Evolutionary conservation across 352 stramenopile species (phyloP), one percentile per base, ranked within the genome.

Genomic region (Aphanomyces euteiches): DNA sequence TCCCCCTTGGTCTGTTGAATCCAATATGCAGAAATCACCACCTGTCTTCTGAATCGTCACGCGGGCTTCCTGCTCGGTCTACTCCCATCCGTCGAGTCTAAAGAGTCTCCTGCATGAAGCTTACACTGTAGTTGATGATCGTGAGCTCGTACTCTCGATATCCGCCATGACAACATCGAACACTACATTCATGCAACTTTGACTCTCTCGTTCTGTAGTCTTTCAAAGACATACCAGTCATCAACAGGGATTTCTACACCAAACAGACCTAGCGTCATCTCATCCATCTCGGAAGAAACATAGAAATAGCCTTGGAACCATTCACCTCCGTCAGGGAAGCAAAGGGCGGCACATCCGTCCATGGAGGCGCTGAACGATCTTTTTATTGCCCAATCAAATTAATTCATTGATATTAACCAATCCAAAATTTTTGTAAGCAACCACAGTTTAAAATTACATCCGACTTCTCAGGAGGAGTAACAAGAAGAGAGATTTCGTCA

Each of bases 231-330:
- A 21, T 50, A 70, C 64, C 64, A 70, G 45, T 70, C 64, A 41
- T 70, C 64, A n/a, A 70, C 64, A 5, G 48, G 48, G 5, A 70
- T 38, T 61, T 70, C 64, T 10, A 61, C 64, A 36, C 43, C 64
- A 28, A 70, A 61, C 6, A 70, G 64, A n/a, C 64, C 64, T 15
- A 70, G 36, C 47, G n/a, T 37, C 15, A 53, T 66, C 37, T 40
- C 13, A 13, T 61, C 54, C 6, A 37, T 28, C 10, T 61, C 54
- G n/a, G 5, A 36, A 8, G 15, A 40, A 38, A 36, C 12, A 8
- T 53, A 34, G 59, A 67, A 47, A 41, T 70, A 70, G 13, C 64
- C 64, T 47, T 70, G 64, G 64, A 70, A 70, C 64, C 64, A 70
- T 19, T 53, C 45, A 15, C 64, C 45, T 7, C 15, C 56, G 15